phyloP scores from a whole-genome alignment of 1,284 basidiomycete species.

The Trametes sp. region DNA sequence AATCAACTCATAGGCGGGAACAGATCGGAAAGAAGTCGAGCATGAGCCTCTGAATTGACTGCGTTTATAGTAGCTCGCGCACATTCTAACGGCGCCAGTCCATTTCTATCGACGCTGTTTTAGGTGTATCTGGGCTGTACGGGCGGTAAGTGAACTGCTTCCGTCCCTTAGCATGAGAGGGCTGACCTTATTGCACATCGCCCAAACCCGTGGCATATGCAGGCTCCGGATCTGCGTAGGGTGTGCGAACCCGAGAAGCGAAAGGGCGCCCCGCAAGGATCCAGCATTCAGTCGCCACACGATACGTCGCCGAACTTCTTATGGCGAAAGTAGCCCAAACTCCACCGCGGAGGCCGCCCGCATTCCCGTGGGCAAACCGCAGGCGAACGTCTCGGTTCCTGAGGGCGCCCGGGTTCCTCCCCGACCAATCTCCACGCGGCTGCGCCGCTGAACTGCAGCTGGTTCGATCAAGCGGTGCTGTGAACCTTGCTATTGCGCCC shows the following conservation, averaged over 20 bases:
- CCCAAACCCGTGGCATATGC: not conserved
- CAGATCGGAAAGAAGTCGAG: not conserved
- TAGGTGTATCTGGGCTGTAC: not conserved
- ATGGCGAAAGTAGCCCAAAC: slow-evolving; percentile 7
- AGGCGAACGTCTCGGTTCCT: not conserved
- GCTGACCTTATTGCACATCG: not conserved
- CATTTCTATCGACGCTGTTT: not conserved
- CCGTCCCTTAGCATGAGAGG: not conserved
- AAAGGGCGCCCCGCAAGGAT: not conserved
- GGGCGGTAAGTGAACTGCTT: not conserved
- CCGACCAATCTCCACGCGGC: slow-evolving; percentile 14
- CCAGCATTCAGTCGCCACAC: not conserved
- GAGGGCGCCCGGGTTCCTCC: not conserved
- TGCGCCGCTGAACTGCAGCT: slow-evolving; percentile 4
- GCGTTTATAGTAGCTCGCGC: not conserved
- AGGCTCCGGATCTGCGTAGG: slow-evolving; percentile 3
- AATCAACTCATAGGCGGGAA: not conserved
- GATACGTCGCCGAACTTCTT: slow-evolving; percentile 1
- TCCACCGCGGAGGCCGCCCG: slow-evolving; percentile 1
- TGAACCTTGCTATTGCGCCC: slow-evolving; percentile 10
- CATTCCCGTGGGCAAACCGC: slow-evolving; percentile 1
- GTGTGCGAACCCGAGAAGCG: slow-evolving; percentile 4
- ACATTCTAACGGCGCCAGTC: no score
- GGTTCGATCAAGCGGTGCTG: not conserved
- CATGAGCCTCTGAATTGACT: not conserved